Evolutionary conservation across 148 eudicot species (phyloP).

Genomic region (Nyssa sinensis): DNA sequence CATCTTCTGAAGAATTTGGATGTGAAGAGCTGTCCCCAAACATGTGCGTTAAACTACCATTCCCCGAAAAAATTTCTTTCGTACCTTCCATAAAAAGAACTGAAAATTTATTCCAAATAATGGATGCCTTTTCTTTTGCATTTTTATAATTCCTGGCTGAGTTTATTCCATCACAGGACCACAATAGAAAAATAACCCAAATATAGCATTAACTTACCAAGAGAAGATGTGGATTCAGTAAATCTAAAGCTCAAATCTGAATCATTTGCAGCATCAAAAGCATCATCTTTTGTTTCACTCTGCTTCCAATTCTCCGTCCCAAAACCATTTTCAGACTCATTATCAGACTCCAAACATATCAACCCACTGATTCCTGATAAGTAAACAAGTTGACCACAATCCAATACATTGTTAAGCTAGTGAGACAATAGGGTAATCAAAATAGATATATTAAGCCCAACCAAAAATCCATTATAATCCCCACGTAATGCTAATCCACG

Average conservation of each 20-base stretch:
- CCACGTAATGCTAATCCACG: not conserved
- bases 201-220: conserved; percentile 28
- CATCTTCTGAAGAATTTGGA: conserved; percentile 42
- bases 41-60: conserved; percentile 15
- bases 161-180: not conserved
- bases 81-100: not conserved
- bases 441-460: not conserved
- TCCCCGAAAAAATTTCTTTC: conserved; percentile 21
- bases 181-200: not conserved
- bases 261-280: conserved; percentile 34
- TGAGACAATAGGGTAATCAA: not conserved
- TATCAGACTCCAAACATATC: conserved; percentile 71
- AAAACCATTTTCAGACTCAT: conserved; percentile 37
- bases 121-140: not conserved
- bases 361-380: conserved; percentile 40
- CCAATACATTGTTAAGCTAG: conserved; percentile 3
- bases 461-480: not conserved
- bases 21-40: conserved; percentile 21
- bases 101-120: not conserved
- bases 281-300: conserved; percentile 16
- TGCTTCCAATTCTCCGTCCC: conserved; percentile 19
- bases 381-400: not conserved
- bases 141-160: not conserved
- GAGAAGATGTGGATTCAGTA: conserved; percentile 28
- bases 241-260: conserved; percentile 28